Evolutionary conservation across 768 basidiomycete genomes (phyloP), one percentile per base, ranked within the genome.

Genomic region (Russula sp.): DNA sequence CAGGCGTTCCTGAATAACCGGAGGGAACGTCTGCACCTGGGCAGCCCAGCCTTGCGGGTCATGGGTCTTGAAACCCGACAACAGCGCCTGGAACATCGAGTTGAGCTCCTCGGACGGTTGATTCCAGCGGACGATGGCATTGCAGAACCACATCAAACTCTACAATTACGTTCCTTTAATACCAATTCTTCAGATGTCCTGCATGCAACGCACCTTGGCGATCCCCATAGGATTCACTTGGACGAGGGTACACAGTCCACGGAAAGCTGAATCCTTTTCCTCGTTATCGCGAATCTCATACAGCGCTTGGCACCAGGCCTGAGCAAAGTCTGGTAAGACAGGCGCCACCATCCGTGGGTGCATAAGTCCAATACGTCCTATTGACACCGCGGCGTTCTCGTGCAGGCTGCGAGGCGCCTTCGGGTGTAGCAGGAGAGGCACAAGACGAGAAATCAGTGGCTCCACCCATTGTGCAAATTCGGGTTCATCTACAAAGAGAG

Each of bases 281-380:
- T 98, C 96, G 70, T 98, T 99, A 71, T 99, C 97, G 66, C 97
- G 88, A 73, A 99, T 99, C 75, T 98, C 97, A 72, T 94, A 94
- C 58, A 99, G 77, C 7, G 96, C 94, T 70, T 92, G 91, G 74
- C 96, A 97, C 97, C 97, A 99, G 14, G 90, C 86, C 73, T 92
- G 90, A 5, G 94, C 94, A 74, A 98, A 98, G 68, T 89, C 88
- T 0, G 85, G 82, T 34, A 98, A 77, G 71, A 94, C 87, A 27
- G 94, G 94, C 11, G 96, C 94, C 53, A 98, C 93, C 22, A 91
- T 75, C 20, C 77, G 74, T 0, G 97, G 97, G 71, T 94, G 94
- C 79, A 95, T 94, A 63, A 98, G 79, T 6, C 96, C 95, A 61
- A 98, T 88, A 32, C 97, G 84, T 22, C 97, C 97, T 69, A 99